Evolutionary conservation across 106 monocot genomes (phyloP).

Genomic region (Chionographis japonica): DNA sequence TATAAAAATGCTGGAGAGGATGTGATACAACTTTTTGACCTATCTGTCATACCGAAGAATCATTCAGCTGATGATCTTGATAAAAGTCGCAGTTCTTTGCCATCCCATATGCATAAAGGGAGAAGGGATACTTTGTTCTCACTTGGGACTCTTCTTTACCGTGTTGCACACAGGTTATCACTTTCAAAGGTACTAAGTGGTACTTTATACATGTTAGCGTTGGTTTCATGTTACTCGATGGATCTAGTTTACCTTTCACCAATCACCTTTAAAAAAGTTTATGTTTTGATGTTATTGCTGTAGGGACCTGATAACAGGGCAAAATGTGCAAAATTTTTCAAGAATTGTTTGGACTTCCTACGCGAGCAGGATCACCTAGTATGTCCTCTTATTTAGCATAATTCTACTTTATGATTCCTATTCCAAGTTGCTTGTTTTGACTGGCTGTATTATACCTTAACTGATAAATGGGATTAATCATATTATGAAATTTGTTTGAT

Average conservation of each 20-base stretch:
- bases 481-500: constrained; percentile 5
- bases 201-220: not conserved
- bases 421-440: not conserved
- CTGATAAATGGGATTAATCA: not conserved
- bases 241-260: not conserved
- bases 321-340: constrained; percentile 84
- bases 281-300: constrained; percentile 12
- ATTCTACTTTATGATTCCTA: not conserved
- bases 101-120: constrained; percentile 71
- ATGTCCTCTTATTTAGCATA: constrained; percentile 9
- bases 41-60: constrained; percentile 72
- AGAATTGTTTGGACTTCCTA: constrained; percentile 84
- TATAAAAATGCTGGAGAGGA: constrained; percentile 90
- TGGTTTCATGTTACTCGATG: not conserved
- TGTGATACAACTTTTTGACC: constrained; percentile 90
- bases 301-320: constrained; percentile 65
- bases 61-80: constrained; percentile 50
- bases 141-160: constrained; percentile 85
- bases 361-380: constrained; percentile 86
- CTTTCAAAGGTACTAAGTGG: constrained; percentile 65
- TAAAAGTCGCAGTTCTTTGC: constrained; percentile 35
- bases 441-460: not conserved
- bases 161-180: constrained; percentile 88
- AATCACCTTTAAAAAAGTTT: not conserved
- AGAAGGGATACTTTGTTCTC: constrained; percentile 87